Evolutionary conservation across 805 yeast species (phyloP), one percentile per base, ranked within the genome.

Genomic region (Yamadazyma endophytica): DNA sequence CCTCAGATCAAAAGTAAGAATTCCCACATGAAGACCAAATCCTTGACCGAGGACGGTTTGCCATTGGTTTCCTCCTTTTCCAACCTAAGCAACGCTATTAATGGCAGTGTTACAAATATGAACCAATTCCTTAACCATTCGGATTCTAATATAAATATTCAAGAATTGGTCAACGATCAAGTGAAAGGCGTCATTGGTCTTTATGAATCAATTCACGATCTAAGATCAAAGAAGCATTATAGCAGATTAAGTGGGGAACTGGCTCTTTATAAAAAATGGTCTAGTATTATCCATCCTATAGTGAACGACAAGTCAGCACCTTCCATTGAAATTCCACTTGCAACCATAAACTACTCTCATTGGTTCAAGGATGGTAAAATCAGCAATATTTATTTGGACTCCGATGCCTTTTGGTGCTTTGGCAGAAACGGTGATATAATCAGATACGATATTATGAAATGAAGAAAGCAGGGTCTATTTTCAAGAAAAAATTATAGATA

Each of bases 371-470:
- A 63, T 37, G 67, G 68, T 5, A 60, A 58, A 33, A 47, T 65
- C 12, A 57, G 54, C 20, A 58, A 58, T 5, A 46, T 59, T 17
- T 51, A 56, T 28, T 35, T 61, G 9, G 64, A 54, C 24, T 36
- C 43, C 1, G 21, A 24, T 9, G 44, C 45, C 29, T 54, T 64
- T 33, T 63, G 68, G 68, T 49, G 62, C 25, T 61, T 54, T 44
- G 61, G 61, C 6, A 60, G 56, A 32, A 56, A 51, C 30, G 71
- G 71, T 3, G 71, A 65, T 43, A 49, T 64, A 4, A 62, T 64
- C 42, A 52, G 50, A 27, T 63, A 55, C 35, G 30, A 28, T 28
- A 49, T 58, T n/a, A n/a, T 11, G 24, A 22, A 14, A 13, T 13
- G 9, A 9, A n/a, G 18, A 14, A 12, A 9, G 26, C 26, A 23